Evolutionary conservation across 2,329 filamentous ascomycete species (phyloP).

Genomic region (Apiospora koreana): DNA sequence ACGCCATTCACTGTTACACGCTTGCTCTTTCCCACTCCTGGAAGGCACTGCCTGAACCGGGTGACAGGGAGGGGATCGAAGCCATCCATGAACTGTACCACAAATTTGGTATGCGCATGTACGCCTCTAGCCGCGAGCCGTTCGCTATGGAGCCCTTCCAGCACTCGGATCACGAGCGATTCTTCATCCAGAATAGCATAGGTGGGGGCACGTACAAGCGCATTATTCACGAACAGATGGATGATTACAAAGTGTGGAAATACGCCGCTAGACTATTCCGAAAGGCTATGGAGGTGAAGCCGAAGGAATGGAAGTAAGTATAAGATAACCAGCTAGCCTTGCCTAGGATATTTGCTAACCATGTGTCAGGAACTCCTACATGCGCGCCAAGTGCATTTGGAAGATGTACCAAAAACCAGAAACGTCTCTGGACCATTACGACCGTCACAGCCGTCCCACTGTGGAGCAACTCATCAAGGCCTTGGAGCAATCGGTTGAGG

Average conservation of each 20-base stretch:
- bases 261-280: constrained; percentile 58
- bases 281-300: constrained; percentile 55
- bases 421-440: constrained; percentile 45
- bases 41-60: constrained; percentile 42
- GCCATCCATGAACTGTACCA: constrained; percentile 60
- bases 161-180: constrained; percentile 57
- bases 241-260: constrained; percentile 62
- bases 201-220: constrained; percentile 53
- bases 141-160: constrained; percentile 64
- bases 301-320: constrained; percentile 58
- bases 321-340: not conserved
- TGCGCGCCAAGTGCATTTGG: constrained; percentile 64
- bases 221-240: constrained; percentile 57
- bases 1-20: constrained; percentile 79
- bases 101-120: constrained; percentile 62
- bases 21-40: constrained; percentile 59
- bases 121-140: constrained; percentile 62
- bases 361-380: constrained; percentile 52
- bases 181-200: constrained; percentile 51
- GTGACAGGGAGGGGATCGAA: constrained; percentile 44
- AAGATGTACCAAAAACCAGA: constrained; percentile 59
- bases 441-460: constrained; percentile 38
- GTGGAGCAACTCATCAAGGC: constrained; percentile 46
- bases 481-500: constrained; percentile 52
- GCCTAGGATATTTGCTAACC: constrained; percentile 24